Evolutionary conservation across 1,139 yeast species (phyloP).

Genomic region (Saccharomyces hybrid): DNA sequence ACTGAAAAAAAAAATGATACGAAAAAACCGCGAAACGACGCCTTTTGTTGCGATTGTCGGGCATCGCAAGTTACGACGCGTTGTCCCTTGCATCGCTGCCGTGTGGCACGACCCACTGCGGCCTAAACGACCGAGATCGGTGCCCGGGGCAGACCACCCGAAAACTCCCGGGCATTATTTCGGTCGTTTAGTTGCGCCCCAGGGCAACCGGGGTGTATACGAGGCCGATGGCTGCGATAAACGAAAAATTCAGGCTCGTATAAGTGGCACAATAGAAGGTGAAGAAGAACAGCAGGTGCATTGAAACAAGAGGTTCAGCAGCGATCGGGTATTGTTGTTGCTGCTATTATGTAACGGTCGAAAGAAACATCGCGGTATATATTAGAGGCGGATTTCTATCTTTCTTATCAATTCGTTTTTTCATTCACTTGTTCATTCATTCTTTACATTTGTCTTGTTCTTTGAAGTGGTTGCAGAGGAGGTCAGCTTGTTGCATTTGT

Average conservation of each 20-base stretch:
- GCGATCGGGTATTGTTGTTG: not conserved
- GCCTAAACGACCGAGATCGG: not conserved
- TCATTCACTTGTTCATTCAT: not conserved
- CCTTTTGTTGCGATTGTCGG: not conserved
- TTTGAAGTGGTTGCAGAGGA: not conserved
- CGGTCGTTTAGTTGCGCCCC: not conserved
- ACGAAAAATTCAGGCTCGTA: not conserved
- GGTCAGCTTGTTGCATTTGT: not conserved
- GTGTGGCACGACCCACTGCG: not conserved
- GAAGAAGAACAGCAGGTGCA: constrained; percentile 1
- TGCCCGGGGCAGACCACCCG: not conserved
- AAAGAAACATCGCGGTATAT: not conserved
- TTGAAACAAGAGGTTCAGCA: not conserved
- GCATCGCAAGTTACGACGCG: constrained; percentile 1
- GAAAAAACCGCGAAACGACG: constrained; percentile 1
- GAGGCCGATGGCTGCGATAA: constrained; percentile 1
- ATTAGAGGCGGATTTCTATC: not conserved
- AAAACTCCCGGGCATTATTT: not conserved
- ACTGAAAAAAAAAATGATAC: not conserved
- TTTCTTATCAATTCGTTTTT: not conserved
- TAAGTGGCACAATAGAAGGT: not conserved
- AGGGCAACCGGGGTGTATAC: not conserved
- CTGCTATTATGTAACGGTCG: constrained; percentile 1
- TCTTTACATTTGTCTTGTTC: not conserved
- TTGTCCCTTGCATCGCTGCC: not conserved